Evolutionary conservation across 179 eudicot genomes (phyloP).

Genomic region (Silene vulgaris): DNA sequence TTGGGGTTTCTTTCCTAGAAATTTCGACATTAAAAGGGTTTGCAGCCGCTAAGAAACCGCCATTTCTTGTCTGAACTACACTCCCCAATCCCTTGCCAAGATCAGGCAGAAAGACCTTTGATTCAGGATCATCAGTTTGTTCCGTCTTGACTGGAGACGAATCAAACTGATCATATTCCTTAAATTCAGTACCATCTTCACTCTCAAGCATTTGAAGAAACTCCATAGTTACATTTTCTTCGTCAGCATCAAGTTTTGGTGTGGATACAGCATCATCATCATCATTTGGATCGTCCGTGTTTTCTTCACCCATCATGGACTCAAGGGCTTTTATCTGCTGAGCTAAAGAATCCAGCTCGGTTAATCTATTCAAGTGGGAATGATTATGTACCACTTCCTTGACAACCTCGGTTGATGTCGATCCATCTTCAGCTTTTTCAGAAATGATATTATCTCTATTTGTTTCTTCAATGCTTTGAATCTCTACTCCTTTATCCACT

Average conservation of each 20-base stretch:
- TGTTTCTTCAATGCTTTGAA: conserved; percentile 37
- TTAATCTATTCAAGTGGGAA: conserved; percentile 45
- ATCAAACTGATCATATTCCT: conserved; percentile 20
- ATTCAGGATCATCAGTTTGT: conserved; percentile 36
- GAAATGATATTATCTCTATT: conserved; percentile 36
- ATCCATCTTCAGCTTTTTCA: conserved; percentile 48
- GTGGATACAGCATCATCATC: conserved; percentile 46
- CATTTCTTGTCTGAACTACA: conserved; percentile 79
- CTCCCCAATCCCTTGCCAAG: conserved; percentile 91
- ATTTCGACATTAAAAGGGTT: conserved; percentile 59
- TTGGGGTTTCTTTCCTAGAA: conserved; percentile 64
- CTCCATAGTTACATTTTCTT: conserved; percentile 81
- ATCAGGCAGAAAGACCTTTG: conserved; percentile 59
- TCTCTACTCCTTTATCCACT: conserved; percentile 82
- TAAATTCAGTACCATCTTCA: conserved; percentile 37
- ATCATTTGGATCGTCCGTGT: conserved; percentile 18
- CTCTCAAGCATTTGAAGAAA: conserved; percentile 83
- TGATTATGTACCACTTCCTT: conserved; percentile 84
- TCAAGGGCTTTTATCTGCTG: conserved; percentile 93
- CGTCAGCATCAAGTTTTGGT: conserved; percentile 68
- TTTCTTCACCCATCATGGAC: conserved; percentile 66
- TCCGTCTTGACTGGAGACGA: conserved; percentile 28
- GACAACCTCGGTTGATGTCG: conserved; percentile 75
- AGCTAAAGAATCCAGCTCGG: conserved; percentile 87
- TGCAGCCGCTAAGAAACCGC: conserved; percentile 73